Conservation (phyloP, 495 filamentous ascomycete species). For the Penicillium soppii region DNA sequence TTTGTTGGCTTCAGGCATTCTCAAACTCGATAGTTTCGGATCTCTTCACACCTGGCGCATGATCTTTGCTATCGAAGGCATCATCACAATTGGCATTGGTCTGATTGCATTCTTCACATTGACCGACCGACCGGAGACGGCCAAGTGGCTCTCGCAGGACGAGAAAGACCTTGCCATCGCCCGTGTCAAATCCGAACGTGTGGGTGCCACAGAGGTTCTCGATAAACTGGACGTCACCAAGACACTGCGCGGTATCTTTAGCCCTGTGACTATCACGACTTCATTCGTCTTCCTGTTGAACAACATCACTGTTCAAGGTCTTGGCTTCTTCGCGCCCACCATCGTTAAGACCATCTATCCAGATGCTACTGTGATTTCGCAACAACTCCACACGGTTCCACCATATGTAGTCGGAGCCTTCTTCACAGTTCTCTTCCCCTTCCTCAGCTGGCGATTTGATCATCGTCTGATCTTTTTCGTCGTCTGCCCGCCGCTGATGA, state of each 20-base stretch:
- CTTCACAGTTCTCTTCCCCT: conserved; percentile 62
- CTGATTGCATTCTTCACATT: conserved; percentile 58
- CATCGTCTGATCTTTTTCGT: conserved; percentile 49
- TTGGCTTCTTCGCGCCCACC: conserved; percentile 72
- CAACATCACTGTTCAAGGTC: conserved; percentile 55
- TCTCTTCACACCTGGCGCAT: conserved; percentile 62
- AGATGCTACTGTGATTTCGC: conserved; percentile 50
- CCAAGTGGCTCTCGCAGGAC: conserved; percentile 61
- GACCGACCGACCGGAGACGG: conserved; percentile 66
- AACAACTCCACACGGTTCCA: conserved; percentile 68
- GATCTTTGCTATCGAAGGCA: conserved; percentile 74
- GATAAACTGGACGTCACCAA: conserved; percentile 48
- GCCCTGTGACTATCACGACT: conserved; percentile 46
- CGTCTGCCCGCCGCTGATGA: conserved; percentile 50
- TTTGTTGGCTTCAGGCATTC: conserved; percentile 60
- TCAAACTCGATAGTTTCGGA: conserved; percentile 45
- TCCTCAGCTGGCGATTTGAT: conserved; percentile 60
- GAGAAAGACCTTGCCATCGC: conserved; percentile 64
- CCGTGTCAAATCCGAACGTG: conserved; percentile 62
- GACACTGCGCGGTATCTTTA: conserved; percentile 48
- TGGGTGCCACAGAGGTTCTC: conserved; percentile 62
- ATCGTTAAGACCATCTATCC: conserved; percentile 67
- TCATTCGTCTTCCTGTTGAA: conserved; percentile 52
- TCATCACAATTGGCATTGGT: conserved; percentile 62
- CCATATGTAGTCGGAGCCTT: conserved; percentile 69